These are phyloP conservation scores for Botrytis galanthina DNA, from an alignment of 2,329 filamentous ascomycete species.

Conservation along the genomic window DNA sequence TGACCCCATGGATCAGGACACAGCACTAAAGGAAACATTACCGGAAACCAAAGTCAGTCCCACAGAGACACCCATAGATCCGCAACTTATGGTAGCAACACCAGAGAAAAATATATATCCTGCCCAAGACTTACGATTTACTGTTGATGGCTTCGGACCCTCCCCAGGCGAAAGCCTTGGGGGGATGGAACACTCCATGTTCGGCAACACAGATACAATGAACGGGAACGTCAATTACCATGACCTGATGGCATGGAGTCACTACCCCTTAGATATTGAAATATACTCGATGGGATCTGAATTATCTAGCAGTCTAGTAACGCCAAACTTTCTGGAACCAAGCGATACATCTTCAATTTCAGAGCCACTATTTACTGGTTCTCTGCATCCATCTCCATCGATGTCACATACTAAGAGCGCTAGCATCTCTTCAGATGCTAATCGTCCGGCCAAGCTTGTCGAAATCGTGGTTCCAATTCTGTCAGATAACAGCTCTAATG, in stretches of 20 bases:
- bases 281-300: slow-evolving; percentile 29
- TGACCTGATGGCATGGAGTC: slow-evolving; percentile 47
- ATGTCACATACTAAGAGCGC: slow-evolving; percentile 21
- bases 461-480: slow-evolving; percentile 9
- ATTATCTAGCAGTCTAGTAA: slow-evolving; percentile 11
- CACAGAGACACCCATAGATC: neutral
- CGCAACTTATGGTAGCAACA: slow-evolving; percentile 13
- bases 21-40: slow-evolving; percentile 1
- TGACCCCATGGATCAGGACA: slow-evolving; percentile 19
- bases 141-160: slow-evolving; percentile 13
- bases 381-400: slow-evolving; percentile 19
- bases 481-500: slow-evolving; percentile 42
- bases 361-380: slow-evolving; percentile 9
- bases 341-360: slow-evolving; percentile 16
- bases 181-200: slow-evolving; percentile 15
- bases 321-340: slow-evolving; percentile 10
- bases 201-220: slow-evolving; percentile 21
- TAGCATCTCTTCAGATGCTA: slow-evolving; percentile 19
- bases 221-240: slow-evolving; percentile 42
- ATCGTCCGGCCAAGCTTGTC: slow-evolving; percentile 2
- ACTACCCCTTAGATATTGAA: slow-evolving; percentile 46
- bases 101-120: neutral
- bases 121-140: slow-evolving; percentile 15
- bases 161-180: slow-evolving; percentile 12
- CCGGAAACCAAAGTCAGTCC: neutral